Base-by-base conservation (phyloP, 768 basidiomycete genomes). In the Tulasnella sp. region DNA sequence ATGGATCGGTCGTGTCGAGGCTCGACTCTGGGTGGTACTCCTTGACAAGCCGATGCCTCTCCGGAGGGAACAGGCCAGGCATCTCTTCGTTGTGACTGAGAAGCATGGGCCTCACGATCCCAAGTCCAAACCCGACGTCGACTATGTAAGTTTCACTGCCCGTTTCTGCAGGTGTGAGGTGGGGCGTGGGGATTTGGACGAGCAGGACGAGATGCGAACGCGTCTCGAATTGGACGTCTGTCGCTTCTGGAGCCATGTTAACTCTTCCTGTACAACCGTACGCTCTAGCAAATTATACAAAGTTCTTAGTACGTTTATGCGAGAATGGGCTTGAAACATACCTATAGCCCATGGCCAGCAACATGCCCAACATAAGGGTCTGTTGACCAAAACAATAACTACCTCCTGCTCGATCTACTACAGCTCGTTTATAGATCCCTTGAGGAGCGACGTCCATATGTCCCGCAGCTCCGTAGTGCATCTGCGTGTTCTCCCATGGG, bases 401-500 rank as follows among this genome's bases (percentile, higher is more conserved):
- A 12, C 78, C 78, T 46, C 78, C 78, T 7, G 40, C 71, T 18
- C 71, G 73, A 14, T 74, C 71, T 12, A 24, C 36, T 7, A 79
- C 71, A 40, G 71, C 19, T 10, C 78, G 68, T 24, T 39, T 74
- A 39, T 42, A 79, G 18, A 79, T 44, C 27, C 19, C 78, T 46
- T 72, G 31, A 3, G 78, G 71, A 44, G 62, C 44, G 27, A 71
- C 71, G 39, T 74, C 40, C 27, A 79, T 48, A 36, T 72, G 27
- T 16, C 78, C 71, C 27, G 27, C 27, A 19, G 21, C 6, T 18
- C 36, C 71, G 31, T 79, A 79, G 56, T 79, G 78, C 71, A 79
- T 74, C 14, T 79, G 40, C 40, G 78, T 79, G 31, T 79, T 79
- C 38, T 79, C 78, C 72, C 75, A 79, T 19, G 78, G 78, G 27